A percentile compares a stretch with the other conserved stretches of the same genome.
These are phyloP conservation scores for Incumbomyces delicatus DNA, from an alignment of 2,329 filamentous ascomycete genomes.

Conservation along the genomic window DNA sequence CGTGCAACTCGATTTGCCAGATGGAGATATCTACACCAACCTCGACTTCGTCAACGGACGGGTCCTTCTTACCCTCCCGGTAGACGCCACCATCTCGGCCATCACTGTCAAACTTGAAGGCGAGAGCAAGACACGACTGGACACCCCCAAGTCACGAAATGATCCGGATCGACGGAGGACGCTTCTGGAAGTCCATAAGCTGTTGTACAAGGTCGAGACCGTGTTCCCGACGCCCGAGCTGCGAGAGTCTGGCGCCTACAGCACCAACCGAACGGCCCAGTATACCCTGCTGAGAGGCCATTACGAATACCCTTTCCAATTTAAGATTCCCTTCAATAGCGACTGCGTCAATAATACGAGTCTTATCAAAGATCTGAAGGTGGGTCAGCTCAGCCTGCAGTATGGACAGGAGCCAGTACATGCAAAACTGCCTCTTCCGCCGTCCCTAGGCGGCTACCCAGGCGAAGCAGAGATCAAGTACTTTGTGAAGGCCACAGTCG, in stretches of 20 bases:
- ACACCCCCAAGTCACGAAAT: constrained; percentile 31
- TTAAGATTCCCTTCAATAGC: constrained; percentile 45
- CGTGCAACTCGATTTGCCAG: constrained; percentile 34
- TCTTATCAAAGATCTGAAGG: constrained; percentile 37
- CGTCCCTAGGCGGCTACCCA: constrained; percentile 77
- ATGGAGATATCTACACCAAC: constrained; percentile 37
- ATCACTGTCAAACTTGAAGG: constrained; percentile 42
- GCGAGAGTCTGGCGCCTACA: constrained; percentile 25
- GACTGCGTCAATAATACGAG: constrained; percentile 36
- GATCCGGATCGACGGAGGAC: constrained; percentile 39
- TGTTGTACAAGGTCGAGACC: constrained; percentile 38
- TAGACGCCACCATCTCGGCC: constrained; percentile 34
- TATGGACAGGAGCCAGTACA: constrained; percentile 46
- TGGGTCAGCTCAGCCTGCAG: constrained; percentile 36
- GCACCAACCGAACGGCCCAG: constrained; percentile 21
- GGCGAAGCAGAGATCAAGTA: constrained; percentile 85
- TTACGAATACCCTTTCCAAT: constrained; percentile 41
- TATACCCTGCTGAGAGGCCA: constrained; percentile 38
- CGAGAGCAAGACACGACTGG: constrained; percentile 38
- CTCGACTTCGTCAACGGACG: constrained; percentile 38
- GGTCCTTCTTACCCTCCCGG: constrained; percentile 33
- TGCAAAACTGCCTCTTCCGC: constrained; percentile 76
- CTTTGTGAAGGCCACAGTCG: constrained; percentile 90
- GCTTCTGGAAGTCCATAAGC: constrained; percentile 41
- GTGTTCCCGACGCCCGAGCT: constrained; percentile 38